Evolutionary conservation across 1,284 basidiomycete species (phyloP).

Genomic region (Microstroma glucosiphilum): DNA sequence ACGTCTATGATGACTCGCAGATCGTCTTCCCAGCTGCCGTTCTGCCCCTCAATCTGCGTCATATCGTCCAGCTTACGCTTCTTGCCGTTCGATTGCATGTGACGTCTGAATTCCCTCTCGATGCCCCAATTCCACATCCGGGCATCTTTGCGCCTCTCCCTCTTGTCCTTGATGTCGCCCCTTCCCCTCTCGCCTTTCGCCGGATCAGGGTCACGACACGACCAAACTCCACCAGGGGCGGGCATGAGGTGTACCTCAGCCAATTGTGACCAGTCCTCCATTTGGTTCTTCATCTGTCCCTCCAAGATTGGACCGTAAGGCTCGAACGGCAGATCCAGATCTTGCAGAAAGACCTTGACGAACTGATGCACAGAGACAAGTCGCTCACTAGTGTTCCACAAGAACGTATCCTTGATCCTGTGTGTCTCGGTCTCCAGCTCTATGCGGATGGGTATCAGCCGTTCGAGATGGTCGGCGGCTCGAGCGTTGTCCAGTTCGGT

Average conservation of each 20-base stretch:
- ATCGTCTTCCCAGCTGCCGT: constrained; percentile 37
- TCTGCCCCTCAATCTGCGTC: constrained; percentile 1
- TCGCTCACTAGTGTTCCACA: constrained; percentile 81
- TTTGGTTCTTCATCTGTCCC: constrained; percentile 77
- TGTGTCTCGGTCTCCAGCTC: constrained; percentile 89
- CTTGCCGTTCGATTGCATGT: constrained; percentile 6
- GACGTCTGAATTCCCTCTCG: constrained; percentile 7
- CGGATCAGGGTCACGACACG: constrained; percentile 25
- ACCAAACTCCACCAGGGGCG: constrained; percentile 45
- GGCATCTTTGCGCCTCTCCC: constrained; percentile 13
- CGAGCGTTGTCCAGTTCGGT: constrained; percentile 50
- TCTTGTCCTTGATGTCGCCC: constrained; percentile 13
- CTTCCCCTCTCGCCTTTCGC: constrained; percentile 12
- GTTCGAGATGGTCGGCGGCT: constrained; percentile 54
- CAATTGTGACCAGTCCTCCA: constrained; percentile 78
- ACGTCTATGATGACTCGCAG: constrained; percentile 42
- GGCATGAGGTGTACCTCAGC: constrained; percentile 60
- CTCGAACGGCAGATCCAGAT: constrained; percentile 68
- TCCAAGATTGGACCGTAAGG: constrained; percentile 72
- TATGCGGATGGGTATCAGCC: constrained; percentile 83
- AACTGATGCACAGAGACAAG: constrained; percentile 77
- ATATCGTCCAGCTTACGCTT: not conserved
- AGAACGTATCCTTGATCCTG: constrained; percentile 85
- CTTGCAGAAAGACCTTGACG: constrained; percentile 75
- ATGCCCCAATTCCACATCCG: constrained; percentile 16